Conservation (phyloP, 2,329 filamentous ascomycete species). For the Penicillium thymicola region DNA sequence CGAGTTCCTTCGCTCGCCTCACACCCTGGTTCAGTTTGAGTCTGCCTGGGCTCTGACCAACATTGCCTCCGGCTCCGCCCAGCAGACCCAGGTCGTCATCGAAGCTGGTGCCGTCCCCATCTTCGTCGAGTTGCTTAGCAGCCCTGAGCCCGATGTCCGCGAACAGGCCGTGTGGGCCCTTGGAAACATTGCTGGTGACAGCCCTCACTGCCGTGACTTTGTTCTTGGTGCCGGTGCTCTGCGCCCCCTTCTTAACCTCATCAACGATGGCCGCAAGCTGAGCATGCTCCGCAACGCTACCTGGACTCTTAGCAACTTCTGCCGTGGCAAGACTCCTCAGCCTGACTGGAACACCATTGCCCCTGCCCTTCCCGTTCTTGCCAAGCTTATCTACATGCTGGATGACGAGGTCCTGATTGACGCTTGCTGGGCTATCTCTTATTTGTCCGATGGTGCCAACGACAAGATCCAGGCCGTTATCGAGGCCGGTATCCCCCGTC, state of each 20-base stretch:
- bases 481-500: slow-evolving; percentile 93
- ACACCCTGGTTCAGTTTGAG: slow-evolving; percentile 98
- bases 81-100: slow-evolving; percentile 98
- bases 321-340: slow-evolving; percentile 97
- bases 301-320: slow-evolving; percentile 99
- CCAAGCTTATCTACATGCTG: slow-evolving; percentile 96
- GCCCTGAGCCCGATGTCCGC: slow-evolving; percentile 94
- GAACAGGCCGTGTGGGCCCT: slow-evolving; percentile 99
- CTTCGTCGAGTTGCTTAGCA: slow-evolving; percentile 92
- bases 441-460: slow-evolving; percentile 95
- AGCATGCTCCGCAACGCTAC: slow-evolving; percentile 99
- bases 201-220: slow-evolving; percentile 94
- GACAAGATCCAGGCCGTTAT: slow-evolving; percentile 99
- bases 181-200: slow-evolving; percentile 98
- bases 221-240: slow-evolving; percentile 88
- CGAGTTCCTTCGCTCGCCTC: slow-evolving; percentile 94
- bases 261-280: slow-evolving; percentile 96
- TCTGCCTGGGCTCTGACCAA: slow-evolving; percentile 99
- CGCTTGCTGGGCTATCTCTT: slow-evolving; percentile 99
- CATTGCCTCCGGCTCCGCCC: slow-evolving; percentile 94
- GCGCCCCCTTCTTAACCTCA: slow-evolving; percentile 79
- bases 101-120: slow-evolving; percentile 97
- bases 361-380: slow-evolving; percentile 87
- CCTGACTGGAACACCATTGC: slow-evolving; percentile 96
- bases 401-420: slow-evolving; percentile 98